phyloP scores from a whole-genome alignment of 208 protist genomes.

The Leishmania lainsoni region DNA sequence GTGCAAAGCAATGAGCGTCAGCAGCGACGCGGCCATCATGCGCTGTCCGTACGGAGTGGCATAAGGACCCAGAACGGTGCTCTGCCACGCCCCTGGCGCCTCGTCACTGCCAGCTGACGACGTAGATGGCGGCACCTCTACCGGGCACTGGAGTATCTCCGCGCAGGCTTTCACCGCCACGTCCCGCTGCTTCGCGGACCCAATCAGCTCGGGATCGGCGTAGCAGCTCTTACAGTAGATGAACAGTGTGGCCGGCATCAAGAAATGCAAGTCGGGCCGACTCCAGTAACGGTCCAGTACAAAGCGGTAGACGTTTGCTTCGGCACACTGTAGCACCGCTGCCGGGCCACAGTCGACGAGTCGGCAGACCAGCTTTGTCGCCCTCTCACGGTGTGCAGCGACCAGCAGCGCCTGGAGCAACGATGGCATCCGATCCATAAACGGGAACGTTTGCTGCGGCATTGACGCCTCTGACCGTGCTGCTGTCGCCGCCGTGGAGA shows the following conservation, averaged over 20 bases:
- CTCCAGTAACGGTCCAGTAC: constrained; percentile 80
- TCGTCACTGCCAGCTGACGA: constrained; percentile 6
- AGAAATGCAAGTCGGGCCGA: constrained; percentile 65
- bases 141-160: constrained; percentile 62
- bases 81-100: constrained; percentile 72
- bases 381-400: constrained; percentile 72
- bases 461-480: neutral
- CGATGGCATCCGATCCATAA: constrained; percentile 75
- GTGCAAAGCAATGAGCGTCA: constrained; percentile 64
- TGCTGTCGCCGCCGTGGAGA: neutral
- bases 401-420: constrained; percentile 81
- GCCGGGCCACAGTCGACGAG: constrained; percentile 76
- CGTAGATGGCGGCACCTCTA: constrained; percentile 34
- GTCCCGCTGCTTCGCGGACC: constrained; percentile 49
- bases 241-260: constrained; percentile 85
- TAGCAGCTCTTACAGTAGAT: constrained; percentile 87
- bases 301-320: constrained; percentile 80
- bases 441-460: constrained; percentile 51
- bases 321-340: constrained; percentile 75
- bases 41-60: constrained; percentile 62
- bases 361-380: constrained; percentile 78
- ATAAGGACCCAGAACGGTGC: constrained; percentile 59
- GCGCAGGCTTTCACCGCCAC: constrained; percentile 53
- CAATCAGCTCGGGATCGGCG: constrained; percentile 75
- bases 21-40: constrained; percentile 62